Evolutionary conservation across 495 filamentous ascomycete species (phyloP).

Genomic region (Tuber brumale): DNA sequence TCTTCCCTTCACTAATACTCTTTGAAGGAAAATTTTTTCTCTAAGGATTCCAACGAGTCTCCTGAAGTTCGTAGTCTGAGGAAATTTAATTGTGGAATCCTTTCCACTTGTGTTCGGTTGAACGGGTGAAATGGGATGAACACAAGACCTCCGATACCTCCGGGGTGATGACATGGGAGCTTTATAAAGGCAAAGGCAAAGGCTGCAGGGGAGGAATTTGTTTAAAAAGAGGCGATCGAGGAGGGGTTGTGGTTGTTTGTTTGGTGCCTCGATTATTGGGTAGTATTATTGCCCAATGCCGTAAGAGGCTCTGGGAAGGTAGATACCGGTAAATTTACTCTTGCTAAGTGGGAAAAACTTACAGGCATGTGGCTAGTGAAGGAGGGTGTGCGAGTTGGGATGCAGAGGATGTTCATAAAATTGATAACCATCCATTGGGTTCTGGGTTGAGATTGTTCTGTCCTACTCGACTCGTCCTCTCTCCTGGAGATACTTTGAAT

Average conservation of each 20-base stretch:
- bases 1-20: background rate
- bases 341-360: constrained; percentile 6
- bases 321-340: too few relatives aligned
- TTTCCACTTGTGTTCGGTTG: background rate
- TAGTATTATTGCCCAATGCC: constrained; percentile 1
- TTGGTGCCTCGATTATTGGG: background rate
- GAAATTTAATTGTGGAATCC: background rate
- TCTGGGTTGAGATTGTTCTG: constrained; percentile 48
- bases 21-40: background rate
- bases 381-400: constrained; percentile 49
- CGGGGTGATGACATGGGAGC: constrained; percentile 19
- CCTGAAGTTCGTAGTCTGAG: background rate
- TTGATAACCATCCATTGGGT: constrained; percentile 43
- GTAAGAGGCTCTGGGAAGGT: constrained; percentile 49
- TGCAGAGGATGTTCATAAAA: constrained; percentile 51
- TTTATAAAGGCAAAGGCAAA: constrained; percentile 25
- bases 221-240: background rate
- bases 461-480: constrained; percentile 47
- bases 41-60: background rate
- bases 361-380: constrained; percentile 50
- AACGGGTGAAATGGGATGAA: background rate
- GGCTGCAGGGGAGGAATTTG: background rate
- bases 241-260: background rate
- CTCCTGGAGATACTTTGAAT: constrained; percentile 55
- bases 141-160: background rate